Percentiles rank a stretch among this genome's conserved stretches.
Conservation (phyloP, 1,284 basidiomycete species). For the Ustanciosporium gigantosporum region DNA sequence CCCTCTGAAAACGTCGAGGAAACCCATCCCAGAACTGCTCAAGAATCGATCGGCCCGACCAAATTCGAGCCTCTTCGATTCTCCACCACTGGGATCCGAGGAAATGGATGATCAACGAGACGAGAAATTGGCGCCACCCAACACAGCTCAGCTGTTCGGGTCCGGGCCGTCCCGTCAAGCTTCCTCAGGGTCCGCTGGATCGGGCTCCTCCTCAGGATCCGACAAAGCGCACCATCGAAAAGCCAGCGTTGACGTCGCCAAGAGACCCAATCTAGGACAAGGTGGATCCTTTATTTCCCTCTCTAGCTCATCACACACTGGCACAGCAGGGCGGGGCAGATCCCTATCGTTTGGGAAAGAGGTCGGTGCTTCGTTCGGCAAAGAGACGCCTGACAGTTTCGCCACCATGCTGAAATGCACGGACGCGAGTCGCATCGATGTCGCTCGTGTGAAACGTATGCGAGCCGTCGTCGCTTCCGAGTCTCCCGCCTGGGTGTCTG, state of each 20-base stretch:
- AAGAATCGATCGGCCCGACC: constrained; percentile 12
- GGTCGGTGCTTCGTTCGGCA: constrained; percentile 12
- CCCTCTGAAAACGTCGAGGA: constrained; percentile 13
- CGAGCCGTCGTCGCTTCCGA: constrained; percentile 55
- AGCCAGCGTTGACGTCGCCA: constrained; percentile 21
- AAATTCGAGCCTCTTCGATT: constrained; percentile 5
- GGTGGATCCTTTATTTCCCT: constrained; percentile 33
- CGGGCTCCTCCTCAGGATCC: constrained; percentile 4
- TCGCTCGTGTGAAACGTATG: constrained; percentile 41
- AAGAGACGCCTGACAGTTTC: constrained; percentile 40
- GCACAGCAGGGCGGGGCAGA: constrained; percentile 7
- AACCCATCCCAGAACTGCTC: constrained; percentile 34
- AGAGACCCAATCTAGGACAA: constrained; percentile 29
- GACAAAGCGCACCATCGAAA: constrained; percentile 13
- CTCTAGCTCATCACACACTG: constrained; percentile 10
- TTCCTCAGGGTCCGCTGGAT: constrained; percentile 15
- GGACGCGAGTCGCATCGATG: constrained; percentile 32
- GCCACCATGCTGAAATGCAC: constrained; percentile 45
- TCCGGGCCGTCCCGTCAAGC: constrained; percentile 28
- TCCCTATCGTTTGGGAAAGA: constrained; percentile 37
- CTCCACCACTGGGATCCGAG: constrained; percentile 5
- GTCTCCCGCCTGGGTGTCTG: constrained; percentile 77
- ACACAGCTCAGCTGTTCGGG: constrained; percentile 30
- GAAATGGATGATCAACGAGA: not conserved
- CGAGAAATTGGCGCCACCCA: constrained; percentile 38